Conservation (phyloP, 495 filamentous ascomycete species). For the Peziza echinospora region DNA sequence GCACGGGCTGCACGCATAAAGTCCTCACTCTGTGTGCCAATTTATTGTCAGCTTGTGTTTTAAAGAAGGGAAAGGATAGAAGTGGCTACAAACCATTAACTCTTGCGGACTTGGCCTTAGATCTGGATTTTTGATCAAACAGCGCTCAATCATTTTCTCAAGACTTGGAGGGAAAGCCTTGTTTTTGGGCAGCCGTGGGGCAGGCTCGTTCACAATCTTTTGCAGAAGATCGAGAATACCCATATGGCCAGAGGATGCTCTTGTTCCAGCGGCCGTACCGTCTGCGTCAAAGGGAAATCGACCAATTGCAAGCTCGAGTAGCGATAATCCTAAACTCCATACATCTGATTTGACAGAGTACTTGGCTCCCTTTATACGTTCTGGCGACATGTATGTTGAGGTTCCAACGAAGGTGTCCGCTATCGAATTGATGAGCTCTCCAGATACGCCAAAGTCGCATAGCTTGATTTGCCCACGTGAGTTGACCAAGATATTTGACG, state of each 20-base stretch:
- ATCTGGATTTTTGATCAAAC: constrained; percentile 68
- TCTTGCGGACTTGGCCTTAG: constrained; percentile 79
- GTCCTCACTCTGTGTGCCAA: constrained; percentile 8
- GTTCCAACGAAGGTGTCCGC: constrained; percentile 96
- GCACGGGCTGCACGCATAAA: constrained; percentile 19
- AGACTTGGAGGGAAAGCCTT: constrained; percentile 88
- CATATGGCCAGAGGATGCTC: constrained; percentile 53
- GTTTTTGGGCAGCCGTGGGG: constrained; percentile 81
- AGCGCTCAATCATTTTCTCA: constrained; percentile 92
- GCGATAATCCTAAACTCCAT: constrained; percentile 87
- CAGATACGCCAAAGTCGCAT: constrained; percentile 93
- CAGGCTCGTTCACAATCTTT: constrained; percentile 91
- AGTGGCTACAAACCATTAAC: background rate
- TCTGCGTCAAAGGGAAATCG: constrained; percentile 81
- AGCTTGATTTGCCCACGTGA: constrained; percentile 86
- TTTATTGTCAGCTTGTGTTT: too few relatives aligned
- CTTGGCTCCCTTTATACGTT: constrained; percentile 85
- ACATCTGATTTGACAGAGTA: constrained; percentile 98
- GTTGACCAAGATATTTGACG: constrained; percentile 90
- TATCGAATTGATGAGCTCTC: constrained; percentile 88
- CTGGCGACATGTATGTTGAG: constrained; percentile 96
- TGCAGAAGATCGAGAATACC: constrained; percentile 91
- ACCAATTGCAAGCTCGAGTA: constrained; percentile 94
- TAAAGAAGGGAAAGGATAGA: too few relatives aligned
- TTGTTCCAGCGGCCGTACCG: constrained; percentile 42